phyloP scores from a whole-genome alignment of 2,329 filamentous ascomycete species.

The Monosporascus cannonballus region DNA sequence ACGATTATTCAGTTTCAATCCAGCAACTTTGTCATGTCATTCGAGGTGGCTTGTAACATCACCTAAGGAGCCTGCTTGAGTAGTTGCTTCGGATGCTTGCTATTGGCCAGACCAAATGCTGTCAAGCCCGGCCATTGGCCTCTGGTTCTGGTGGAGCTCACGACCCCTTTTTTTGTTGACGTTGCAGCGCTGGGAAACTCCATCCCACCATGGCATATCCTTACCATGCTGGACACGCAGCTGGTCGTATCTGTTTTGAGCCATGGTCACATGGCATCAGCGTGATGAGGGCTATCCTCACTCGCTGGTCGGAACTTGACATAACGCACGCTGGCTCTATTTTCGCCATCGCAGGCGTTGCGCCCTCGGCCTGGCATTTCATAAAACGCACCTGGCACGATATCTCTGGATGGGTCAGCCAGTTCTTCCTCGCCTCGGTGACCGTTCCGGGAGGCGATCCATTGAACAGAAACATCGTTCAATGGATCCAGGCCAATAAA shows the following conservation, averaged over 20 bases:
- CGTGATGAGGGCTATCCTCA: slow-evolving; percentile 30
- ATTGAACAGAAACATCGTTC: slow-evolving; percentile 38
- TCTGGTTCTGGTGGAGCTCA: background rate
- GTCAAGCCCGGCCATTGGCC: background rate
- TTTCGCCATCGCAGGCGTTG: slow-evolving; percentile 36
- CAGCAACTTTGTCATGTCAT: background rate
- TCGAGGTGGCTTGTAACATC: background rate
- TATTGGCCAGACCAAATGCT: background rate
- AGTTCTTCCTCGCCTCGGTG: slow-evolving; percentile 38
- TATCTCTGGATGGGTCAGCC: slow-evolving; percentile 32
- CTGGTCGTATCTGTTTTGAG: slow-evolving; percentile 15
- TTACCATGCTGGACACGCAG: slow-evolving; percentile 8
- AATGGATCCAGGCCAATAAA: slow-evolving; percentile 37
- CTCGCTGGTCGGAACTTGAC: slow-evolving; percentile 38
- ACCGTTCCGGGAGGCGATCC: slow-evolving; percentile 38
- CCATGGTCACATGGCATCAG: slow-evolving; percentile 27
- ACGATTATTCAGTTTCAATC: no score
- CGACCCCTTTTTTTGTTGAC: background rate
- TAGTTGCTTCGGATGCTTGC: background rate
- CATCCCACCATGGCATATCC: slow-evolving; percentile 4
- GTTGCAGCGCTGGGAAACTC: background rate
- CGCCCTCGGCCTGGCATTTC: slow-evolving; percentile 34
- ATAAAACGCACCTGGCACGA: slow-evolving; percentile 30
- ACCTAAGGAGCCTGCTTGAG: background rate
- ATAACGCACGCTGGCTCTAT: slow-evolving; percentile 39